These are phyloP conservation scores for Blastobotrys ciferrii DNA, from an alignment of 1,139 yeast species.

Conservation along the genomic window DNA sequence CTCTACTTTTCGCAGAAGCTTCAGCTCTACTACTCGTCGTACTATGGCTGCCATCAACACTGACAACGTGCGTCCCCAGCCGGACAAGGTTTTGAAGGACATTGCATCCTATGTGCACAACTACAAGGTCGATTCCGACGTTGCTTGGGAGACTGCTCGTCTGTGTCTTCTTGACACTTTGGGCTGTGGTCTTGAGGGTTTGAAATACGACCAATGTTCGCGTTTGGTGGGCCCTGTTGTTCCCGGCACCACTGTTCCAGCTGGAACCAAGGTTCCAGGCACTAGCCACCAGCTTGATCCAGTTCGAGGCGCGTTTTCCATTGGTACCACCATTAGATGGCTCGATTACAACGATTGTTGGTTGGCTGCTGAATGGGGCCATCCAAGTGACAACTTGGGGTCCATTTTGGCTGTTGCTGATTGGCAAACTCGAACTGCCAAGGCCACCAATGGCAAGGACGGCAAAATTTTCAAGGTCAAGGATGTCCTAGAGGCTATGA, in stretches of 20 bases:
- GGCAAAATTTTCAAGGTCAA: constrained; percentile 45
- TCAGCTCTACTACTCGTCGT: constrained; percentile 14
- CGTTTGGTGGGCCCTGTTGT: constrained; percentile 53
- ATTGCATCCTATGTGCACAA: constrained; percentile 53
- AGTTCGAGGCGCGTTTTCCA: constrained; percentile 54
- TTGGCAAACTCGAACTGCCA: constrained; percentile 49
- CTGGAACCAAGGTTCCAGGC: constrained; percentile 54
- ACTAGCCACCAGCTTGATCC: constrained; percentile 53
- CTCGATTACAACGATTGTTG: constrained; percentile 61
- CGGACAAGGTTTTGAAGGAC: constrained; percentile 49
- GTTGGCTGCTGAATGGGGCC: constrained; percentile 69
- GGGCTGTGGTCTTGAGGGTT: constrained; percentile 61
- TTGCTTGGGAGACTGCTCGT: constrained; percentile 54
- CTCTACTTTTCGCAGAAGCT: constrained; percentile 9
- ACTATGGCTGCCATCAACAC: constrained; percentile 37
- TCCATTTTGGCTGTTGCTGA: constrained; percentile 59
- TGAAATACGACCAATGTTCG: constrained; percentile 51
- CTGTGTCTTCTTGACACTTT: constrained; percentile 54
- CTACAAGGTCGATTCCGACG: constrained; percentile 44
- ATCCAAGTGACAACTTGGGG: constrained; percentile 59
- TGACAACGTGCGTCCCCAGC: constrained; percentile 48
- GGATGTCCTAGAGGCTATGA: constrained; percentile 54
- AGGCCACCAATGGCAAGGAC: constrained; percentile 42
- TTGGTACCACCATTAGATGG: constrained; percentile 59
- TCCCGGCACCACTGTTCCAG: constrained; percentile 53